Conservation (phyloP, 2,329 filamentous ascomycete genomes). For the Neofusicoccum cordaticola region DNA sequence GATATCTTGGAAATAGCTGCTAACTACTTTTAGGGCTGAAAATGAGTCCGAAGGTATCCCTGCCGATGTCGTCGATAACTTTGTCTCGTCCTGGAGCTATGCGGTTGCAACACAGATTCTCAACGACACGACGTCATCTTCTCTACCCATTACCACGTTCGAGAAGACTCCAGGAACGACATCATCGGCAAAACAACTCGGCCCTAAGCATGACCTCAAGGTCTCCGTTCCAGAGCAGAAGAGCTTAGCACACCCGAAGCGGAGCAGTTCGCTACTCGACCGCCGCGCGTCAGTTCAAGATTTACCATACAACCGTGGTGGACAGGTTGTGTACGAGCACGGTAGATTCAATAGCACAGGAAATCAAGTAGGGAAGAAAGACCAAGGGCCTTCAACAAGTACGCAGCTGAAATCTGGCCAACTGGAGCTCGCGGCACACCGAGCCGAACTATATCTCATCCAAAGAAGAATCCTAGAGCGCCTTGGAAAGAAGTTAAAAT, state of each 20-base stretch:
- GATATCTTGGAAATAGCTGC: background rate
- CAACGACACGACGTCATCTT: conserved; percentile 68
- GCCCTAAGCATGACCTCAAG: conserved; percentile 57
- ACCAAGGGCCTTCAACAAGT: background rate
- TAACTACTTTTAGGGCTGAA: conserved; percentile 30
- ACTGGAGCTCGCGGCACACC: conserved; percentile 76
- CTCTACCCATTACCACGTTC: conserved; percentile 59
- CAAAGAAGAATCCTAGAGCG: conserved; percentile 77
- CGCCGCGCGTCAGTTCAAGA: conserved; percentile 31
- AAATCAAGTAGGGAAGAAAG: background rate
- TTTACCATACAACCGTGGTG: conserved; percentile 32
- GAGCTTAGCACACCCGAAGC: conserved; percentile 66
- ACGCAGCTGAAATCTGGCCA: conserved; percentile 55
- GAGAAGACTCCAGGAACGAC: conserved; percentile 26
- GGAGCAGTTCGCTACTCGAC: conserved; percentile 58
- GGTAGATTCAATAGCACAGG: conserved; percentile 31
- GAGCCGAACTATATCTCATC: conserved; percentile 78
- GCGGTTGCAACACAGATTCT: conserved; percentile 73
- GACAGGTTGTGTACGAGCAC: conserved; percentile 39
- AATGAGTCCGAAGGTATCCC: conserved; percentile 30
- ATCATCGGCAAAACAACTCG: conserved; percentile 43
- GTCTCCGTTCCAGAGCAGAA: conserved; percentile 64
- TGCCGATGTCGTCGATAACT: conserved; percentile 63
- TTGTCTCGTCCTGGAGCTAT: conserved; percentile 76
- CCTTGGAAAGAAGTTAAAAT: conserved; percentile 67